phyloP scores from a whole-genome alignment of 352 stramenopile species.

The Phytophthora rubi region DNA sequence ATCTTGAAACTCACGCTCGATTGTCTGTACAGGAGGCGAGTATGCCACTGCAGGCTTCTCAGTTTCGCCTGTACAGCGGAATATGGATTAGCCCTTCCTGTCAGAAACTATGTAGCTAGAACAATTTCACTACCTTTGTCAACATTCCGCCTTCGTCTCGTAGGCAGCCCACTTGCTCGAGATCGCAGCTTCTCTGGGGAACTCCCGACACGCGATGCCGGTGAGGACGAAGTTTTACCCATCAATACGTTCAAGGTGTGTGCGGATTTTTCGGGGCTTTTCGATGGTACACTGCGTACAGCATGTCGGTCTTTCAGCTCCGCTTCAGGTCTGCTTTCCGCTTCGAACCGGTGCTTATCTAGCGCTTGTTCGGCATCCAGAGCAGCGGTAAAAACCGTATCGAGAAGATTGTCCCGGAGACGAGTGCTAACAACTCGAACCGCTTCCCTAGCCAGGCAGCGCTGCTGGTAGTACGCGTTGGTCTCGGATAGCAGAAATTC shows the following conservation, averaged over 20 bases:
- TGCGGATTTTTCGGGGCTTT: constrained; percentile 36
- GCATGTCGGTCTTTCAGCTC: constrained; percentile 54
- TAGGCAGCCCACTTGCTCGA: not conserved
- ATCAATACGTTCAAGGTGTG: not conserved
- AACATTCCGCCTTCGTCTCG: constrained; percentile 13
- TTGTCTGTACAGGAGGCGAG: constrained; percentile 18
- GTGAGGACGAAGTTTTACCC: constrained; percentile 13
- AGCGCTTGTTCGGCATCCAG: constrained; percentile 35
- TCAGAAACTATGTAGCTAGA: not conserved
- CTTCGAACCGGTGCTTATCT: constrained; percentile 19
- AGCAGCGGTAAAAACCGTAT: constrained; percentile 42
- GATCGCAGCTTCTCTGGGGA: constrained; percentile 20
- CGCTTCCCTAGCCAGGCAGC: constrained; percentile 30
- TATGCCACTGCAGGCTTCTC: constrained; percentile 2
- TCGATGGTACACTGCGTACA: constrained; percentile 48
- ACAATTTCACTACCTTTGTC: constrained; percentile 11
- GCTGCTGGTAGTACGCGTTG: constrained; percentile 58
- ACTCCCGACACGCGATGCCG: constrained; percentile 18
- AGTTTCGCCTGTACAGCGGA: constrained; percentile 3
- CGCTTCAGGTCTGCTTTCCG: constrained; percentile 34
- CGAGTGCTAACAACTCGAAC: constrained; percentile 34
- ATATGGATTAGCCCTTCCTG: not conserved
- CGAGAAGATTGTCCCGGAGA: constrained; percentile 47
- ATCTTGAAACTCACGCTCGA: constrained; percentile 14
- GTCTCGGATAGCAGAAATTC: constrained; percentile 66